Percentiles rank a stretch among this genome's conserved stretches.
Conservation (phyloP, 805 yeast genomes). For the Citeromyces nyonsensis region DNA sequence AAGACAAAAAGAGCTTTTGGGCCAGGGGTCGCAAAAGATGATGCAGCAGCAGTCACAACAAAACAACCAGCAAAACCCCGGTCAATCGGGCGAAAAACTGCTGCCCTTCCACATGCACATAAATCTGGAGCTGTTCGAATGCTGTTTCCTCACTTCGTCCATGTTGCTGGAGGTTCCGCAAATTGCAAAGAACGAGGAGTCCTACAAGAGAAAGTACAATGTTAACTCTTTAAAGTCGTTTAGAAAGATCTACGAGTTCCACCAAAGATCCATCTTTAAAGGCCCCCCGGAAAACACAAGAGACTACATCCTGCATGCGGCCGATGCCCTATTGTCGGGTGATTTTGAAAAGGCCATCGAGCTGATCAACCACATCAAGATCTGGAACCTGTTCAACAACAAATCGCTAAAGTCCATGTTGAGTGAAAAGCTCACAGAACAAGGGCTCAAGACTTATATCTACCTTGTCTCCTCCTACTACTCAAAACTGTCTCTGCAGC, state of each 20-base stretch:
- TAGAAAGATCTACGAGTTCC: slow-evolving; percentile 81
- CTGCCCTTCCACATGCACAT: slow-evolving; percentile 98
- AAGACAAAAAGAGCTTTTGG: slow-evolving; percentile 81
- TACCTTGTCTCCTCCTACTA: slow-evolving; percentile 71
- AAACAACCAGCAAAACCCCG: slow-evolving; percentile 14
- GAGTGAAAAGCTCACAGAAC: slow-evolving; percentile 66
- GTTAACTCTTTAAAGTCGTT: slow-evolving; percentile 55
- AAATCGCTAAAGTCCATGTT: slow-evolving; percentile 60
- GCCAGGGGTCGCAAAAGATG: slow-evolving; percentile 77
- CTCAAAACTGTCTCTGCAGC: slow-evolving; percentile 54
- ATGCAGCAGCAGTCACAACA: slow-evolving; percentile 16
- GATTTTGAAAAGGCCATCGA: slow-evolving; percentile 75
- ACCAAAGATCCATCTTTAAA: slow-evolving; percentile 85
- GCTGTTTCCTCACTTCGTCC: slow-evolving; percentile 83
- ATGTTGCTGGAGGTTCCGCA: slow-evolving; percentile 85
- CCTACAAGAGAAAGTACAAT: slow-evolving; percentile 33
- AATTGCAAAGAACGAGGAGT: slow-evolving; percentile 59
- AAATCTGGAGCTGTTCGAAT: slow-evolving; percentile 86
- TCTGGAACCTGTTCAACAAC: slow-evolving; percentile 74
- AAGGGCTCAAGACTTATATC: slow-evolving; percentile 86
- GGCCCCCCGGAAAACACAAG: slow-evolving; percentile 97
- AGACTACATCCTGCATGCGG: slow-evolving; percentile 87
- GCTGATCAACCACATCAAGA: slow-evolving; percentile 60
- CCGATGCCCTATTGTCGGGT: slow-evolving; percentile 75
- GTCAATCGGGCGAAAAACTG: slow-evolving; percentile 62